Evolutionary conservation across 2,329 filamentous ascomycete genomes (phyloP), one percentile per base, ranked within the genome.

Genomic region (Didymella pomorum): DNA sequence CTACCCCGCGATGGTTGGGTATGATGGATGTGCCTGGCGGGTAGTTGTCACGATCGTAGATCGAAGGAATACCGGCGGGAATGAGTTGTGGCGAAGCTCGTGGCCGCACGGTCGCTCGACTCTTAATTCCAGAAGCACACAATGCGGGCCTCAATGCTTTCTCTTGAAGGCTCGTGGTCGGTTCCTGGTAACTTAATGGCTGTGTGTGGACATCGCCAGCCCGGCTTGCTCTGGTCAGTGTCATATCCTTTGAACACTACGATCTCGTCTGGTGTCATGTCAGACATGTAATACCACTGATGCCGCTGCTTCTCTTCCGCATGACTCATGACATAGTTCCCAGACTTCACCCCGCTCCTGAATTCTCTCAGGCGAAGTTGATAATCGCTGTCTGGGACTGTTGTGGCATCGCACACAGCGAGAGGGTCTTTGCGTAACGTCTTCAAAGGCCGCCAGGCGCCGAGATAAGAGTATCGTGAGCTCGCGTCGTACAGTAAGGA

Each of bases 391-490:
- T 69, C 66, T 1, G 55, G 61, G 28, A 65, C 63, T 16, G 46
- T 71, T 10, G 26, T 44, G 8, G 65, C 66, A 9, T 62, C 65
- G 16, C 67, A 70, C 0, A 75, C 62, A 23, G 67, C 67, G 1
- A 75, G 61, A 3, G 72, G 71, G 26, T 74, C 70, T 41, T 49
- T 65, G 14, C 42, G 45, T 14, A 74, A 59, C 0, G 55, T 65
- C 25, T 61, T 64, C 3, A 73, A 57, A 9, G 72, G 72, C 0
- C 72, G 68, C 72, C 72, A 75, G 25, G 67, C 66, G 51, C 71
- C 71, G 21, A 74, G 62, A 53, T 74, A 70, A 29, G 67, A 64
- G 46, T 63, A 71, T 18, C 72, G 70, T 7, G 46, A 45, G 25
- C 56, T 58, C 25, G 39, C 39, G 14, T 26, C 25, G 47, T 60